Conservation (phyloP, 768 basidiomycete genomes). For the Rhizopogon vinicolor region DNA sequence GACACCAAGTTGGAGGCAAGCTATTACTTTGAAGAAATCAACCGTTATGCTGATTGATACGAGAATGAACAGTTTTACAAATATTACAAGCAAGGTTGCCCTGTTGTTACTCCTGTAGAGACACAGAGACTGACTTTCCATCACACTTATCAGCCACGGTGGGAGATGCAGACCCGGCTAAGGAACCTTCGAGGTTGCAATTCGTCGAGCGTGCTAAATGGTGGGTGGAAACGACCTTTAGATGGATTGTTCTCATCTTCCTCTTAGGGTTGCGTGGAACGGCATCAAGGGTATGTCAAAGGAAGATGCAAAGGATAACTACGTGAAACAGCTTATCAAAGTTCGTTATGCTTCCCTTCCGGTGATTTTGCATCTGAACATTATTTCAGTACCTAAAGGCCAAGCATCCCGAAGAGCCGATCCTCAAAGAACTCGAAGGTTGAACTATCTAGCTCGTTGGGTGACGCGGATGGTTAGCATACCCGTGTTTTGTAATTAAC, state of each 20-base stretch:
- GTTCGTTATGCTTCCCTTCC: conserved; percentile 34
- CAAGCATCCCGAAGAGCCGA: background rate
- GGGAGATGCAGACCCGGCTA: conserved; percentile 70
- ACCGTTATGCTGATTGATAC: conserved; percentile 2
- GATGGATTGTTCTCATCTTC: background rate
- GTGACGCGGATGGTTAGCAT: background rate
- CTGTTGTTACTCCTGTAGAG: conserved; percentile 1
- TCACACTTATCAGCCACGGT: conserved; percentile 50
- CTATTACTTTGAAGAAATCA: conserved; percentile 1
- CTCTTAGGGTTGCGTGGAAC: conserved; percentile 82
- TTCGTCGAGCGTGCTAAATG: conserved; percentile 90
- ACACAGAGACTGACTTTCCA: background rate
- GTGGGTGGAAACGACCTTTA: conserved; percentile 32
- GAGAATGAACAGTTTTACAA: conserved; percentile 72
- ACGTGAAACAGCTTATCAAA: conserved; percentile 70
- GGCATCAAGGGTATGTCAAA: conserved; percentile 61
- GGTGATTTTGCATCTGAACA: background rate
- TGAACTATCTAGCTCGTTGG: background rate
- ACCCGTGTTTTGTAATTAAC: background rate
- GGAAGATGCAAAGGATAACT: conserved; percentile 68
- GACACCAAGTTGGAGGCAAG: background rate
- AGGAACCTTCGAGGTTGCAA: conserved; percentile 58
- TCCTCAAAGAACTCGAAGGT: background rate
- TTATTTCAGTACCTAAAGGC: background rate
- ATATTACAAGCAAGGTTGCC: conserved; percentile 86